phyloP scores from a whole-genome alignment of 345 rosid genomes.

The Salix arbutifolia region DNA sequence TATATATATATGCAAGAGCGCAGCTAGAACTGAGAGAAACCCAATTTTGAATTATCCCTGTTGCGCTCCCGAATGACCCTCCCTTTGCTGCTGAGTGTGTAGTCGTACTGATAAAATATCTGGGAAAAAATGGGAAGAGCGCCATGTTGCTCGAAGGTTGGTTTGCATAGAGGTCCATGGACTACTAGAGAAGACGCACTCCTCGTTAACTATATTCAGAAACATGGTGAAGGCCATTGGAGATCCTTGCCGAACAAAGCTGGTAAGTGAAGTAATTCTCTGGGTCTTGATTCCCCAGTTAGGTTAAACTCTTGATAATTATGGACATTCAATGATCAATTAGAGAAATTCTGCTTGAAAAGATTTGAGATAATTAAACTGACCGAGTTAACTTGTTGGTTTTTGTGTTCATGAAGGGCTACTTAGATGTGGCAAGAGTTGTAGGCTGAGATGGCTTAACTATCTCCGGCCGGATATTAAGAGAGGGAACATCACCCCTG shows the following conservation, averaged over 20 bases:
- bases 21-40: too few relatives aligned
- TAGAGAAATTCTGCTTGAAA: too few relatives aligned
- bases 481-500: constrained; percentile 46
- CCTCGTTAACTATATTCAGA: constrained; percentile 29
- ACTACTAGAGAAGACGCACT: constrained; percentile 34
- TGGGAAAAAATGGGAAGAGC: constrained; percentile 32
- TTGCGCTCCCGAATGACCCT: too few relatives aligned
- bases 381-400: background rate
- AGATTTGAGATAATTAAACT: too few relatives aligned
- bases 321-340: too few relatives aligned
- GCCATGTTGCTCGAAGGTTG: constrained; percentile 46
- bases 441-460: constrained; percentile 50
- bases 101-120: too few relatives aligned
- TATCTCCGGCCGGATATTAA: constrained; percentile 46
- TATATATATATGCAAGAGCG: too few relatives aligned
- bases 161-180: constrained; percentile 47
- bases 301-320: too few relatives aligned
- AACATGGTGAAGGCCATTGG: constrained; percentile 46
- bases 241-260: constrained; percentile 40
- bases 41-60: too few relatives aligned
- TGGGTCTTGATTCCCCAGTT: too few relatives aligned
- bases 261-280: constrained; percentile 17
- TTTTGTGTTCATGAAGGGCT: constrained; percentile 20
- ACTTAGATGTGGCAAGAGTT: constrained; percentile 51
- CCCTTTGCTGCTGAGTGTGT: too few relatives aligned